These are phyloP conservation scores for Halteria grandinella DNA, from an alignment of 73 alveolate species.

Conservation along the genomic window DNA sequence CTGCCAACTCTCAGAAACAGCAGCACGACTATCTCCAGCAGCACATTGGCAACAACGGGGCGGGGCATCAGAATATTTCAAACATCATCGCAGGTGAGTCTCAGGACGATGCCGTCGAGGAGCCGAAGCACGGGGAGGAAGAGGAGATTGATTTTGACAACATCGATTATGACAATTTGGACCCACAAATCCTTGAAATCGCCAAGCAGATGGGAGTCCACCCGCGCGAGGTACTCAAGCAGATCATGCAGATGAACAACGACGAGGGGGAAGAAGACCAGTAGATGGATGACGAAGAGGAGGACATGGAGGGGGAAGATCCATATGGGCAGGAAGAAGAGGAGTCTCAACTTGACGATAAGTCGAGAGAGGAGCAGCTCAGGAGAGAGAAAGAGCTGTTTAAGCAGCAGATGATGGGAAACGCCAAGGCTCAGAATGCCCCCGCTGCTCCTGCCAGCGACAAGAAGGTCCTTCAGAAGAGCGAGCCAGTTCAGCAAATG, in stretches of 20 bases:
- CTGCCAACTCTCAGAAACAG: too few relatives aligned
- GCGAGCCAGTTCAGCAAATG: not conserved
- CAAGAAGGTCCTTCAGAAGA: too few relatives aligned
- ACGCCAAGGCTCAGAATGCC: too few relatives aligned
- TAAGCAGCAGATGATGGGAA: too few relatives aligned
- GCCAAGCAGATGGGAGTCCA: slow-evolving; percentile 43
- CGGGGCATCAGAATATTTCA: too few relatives aligned
- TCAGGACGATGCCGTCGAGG: too few relatives aligned
- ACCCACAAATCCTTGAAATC: slow-evolving; percentile 24
- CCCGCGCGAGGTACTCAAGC: slow-evolving; percentile 32
- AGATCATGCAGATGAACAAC: slow-evolving; percentile 1
- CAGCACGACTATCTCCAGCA: too few relatives aligned
- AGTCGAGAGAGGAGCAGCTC: slow-evolving; percentile 3
- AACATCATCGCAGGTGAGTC: too few relatives aligned
- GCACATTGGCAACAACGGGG: too few relatives aligned
- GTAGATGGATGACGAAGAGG: slow-evolving; percentile 3
- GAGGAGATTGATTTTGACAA: slow-evolving; percentile 40
- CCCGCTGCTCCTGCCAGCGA: too few relatives aligned
- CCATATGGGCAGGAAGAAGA: not conserved
- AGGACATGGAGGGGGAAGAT: slow-evolving; percentile 7
- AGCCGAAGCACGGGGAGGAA: slow-evolving; percentile 15
- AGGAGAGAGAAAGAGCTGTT: not conserved
- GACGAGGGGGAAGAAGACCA: slow-evolving; percentile 47
- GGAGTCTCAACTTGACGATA: slow-evolving; percentile 2
- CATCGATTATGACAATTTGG: slow-evolving; percentile 35